These are phyloP conservation scores for Trapa bicornis DNA, from an alignment of 345 rosid genomes.

Conservation along the genomic window DNA sequence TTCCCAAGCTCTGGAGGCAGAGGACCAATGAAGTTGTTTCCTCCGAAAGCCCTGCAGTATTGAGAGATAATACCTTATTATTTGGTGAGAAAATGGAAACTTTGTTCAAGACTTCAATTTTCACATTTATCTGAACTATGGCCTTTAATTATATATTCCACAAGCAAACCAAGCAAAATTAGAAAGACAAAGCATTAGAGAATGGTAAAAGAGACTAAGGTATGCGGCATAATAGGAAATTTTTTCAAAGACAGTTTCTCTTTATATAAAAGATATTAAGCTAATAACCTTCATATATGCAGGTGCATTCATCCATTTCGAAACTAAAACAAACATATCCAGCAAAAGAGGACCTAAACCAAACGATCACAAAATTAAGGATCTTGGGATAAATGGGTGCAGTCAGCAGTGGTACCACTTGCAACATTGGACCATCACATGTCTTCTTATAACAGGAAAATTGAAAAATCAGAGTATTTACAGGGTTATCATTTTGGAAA, in stretches of 20 bases:
- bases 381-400: no score
- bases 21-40: conserved; percentile 61
- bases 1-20: conserved; percentile 55
- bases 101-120: no score
- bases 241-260: no score
- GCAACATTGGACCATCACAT: no score
- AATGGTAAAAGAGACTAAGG: not conserved
- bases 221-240: no score
- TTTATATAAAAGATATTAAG: no score
- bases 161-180: not conserved
- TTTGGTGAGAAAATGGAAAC: not conserved
- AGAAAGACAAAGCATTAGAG: not conserved
- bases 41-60: conserved; percentile 25
- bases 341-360: no score
- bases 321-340: not conserved
- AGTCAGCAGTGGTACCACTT: no score
- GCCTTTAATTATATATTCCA: not conserved
- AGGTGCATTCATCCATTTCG: not conserved
- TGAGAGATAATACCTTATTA: not conserved
- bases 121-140: no score
- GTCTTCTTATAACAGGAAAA: no score
- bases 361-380: not conserved
- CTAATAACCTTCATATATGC: not conserved
- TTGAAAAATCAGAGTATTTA: conserved; percentile 12
- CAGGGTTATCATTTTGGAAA: conserved; percentile 16